phyloP scores from a whole-genome alignment of 371 early-diverging fungal genomes.

The Sporodiniella umbellata region DNA sequence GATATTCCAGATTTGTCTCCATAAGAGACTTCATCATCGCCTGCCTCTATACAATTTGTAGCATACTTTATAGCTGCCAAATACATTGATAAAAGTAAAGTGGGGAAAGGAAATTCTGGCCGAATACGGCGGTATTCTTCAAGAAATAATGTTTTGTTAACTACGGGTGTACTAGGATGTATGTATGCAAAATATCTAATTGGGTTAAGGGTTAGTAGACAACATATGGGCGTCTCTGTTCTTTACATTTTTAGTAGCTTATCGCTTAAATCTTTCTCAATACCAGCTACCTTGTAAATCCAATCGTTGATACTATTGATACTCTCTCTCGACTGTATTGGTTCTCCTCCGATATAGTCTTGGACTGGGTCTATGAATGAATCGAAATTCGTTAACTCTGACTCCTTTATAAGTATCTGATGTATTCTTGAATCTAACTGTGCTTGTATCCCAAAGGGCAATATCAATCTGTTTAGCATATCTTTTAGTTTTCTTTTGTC shows the following conservation, averaged over 20 bases:
- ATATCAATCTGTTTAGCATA: not conserved
- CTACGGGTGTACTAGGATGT: conserved; percentile 18
- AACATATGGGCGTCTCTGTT: not conserved
- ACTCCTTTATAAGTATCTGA: conserved; percentile 19
- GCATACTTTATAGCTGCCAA: conserved; percentile 19
- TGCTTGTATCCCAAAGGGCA: not conserved
- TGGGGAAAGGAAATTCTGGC: conserved; percentile 4
- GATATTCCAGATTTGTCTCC: conserved; percentile 3
- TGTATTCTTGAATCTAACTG: conserved; percentile 19
- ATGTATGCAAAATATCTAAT: conserved; percentile 24
- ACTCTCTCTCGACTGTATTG: conserved; percentile 2
- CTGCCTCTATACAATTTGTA: conserved; percentile 1
- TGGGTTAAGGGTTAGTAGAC: not conserved
- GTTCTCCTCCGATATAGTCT: conserved; percentile 5
- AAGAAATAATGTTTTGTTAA: conserved; percentile 20
- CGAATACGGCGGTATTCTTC: conserved; percentile 23
- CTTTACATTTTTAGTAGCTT: conserved; percentile 22
- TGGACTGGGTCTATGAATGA: conserved; percentile 1
- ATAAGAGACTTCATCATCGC: conserved; percentile 1
- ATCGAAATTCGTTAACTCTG: conserved; percentile 9
- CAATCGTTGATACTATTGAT: conserved; percentile 13
- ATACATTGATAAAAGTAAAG: conserved; percentile 17
- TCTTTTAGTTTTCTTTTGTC: not conserved
- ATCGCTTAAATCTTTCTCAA: conserved; percentile 23
- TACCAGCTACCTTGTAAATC: conserved; percentile 18